Evolutionary conservation across 2,329 filamentous ascomycete genomes (phyloP), one percentile per base, ranked within the genome.

Genomic region (Botrytis hyacinthi): DNA sequence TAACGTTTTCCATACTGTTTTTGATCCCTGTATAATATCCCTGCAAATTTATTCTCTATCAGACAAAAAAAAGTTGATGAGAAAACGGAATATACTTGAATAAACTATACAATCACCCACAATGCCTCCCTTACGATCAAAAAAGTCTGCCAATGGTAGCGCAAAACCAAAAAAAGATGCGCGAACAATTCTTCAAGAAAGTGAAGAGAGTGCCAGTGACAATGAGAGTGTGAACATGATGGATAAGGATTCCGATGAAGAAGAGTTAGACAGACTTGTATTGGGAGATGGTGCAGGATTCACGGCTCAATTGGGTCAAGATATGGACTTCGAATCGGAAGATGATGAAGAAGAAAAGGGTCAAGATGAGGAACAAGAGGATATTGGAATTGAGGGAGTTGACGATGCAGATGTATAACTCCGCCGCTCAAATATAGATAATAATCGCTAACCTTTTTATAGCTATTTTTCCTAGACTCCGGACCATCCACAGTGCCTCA

Each of bases 231-330:
- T 80, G 1, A 80, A 81, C 4, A 77, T 82, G 20, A 79, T 84
- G 72, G 91, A 92, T 69, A 96, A 95, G 81, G 94, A 97, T 81
- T 90, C 90, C 22, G 90, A 92, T 70, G 95, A 98, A 82, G 90
- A 92, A 80, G 93, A 95, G 81, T 89, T 98, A 44, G 95, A 98
- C 84, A 89, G 91, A 76, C 85, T 98, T 75, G 92, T 99, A 5
- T 93, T 99, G 75, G 96, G 96, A 72, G 93, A 97, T 83, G 90
- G 91, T 65, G 88, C 89, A n/a, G 93, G 91, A 48, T 98, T 98
- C 82, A 88, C 91, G 74, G 87, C 91, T 73, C 91, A 91, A 60
- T 84, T 98, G 70, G 92, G 92, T 77, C 84, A 84, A 79, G 84
- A 82, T 82, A 89, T 84, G 73, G 79, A 79, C 35, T 66, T 82